A percentile compares a stretch with the other conserved stretches of the same genome.
phyloP scores from a whole-genome alignment of 345 rosid genomes.

The Eucalyptus albens region DNA sequence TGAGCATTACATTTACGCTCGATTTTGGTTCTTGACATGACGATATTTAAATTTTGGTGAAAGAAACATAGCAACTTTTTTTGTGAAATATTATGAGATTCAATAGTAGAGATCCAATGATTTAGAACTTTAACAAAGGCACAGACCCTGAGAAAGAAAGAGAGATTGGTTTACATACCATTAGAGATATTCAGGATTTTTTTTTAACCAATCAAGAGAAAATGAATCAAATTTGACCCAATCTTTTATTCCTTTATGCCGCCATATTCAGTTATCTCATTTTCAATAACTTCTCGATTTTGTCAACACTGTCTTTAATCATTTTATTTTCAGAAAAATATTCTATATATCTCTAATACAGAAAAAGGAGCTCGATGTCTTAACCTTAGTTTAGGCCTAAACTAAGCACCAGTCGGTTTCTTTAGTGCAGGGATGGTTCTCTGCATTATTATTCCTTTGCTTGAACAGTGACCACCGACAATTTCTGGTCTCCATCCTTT shows the following conservation, averaged over 20 bases:
- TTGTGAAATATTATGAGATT: no score
- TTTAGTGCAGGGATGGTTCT: background rate
- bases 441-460: background rate
- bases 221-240: no score
- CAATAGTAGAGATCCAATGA: background rate
- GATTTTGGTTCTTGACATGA: no score
- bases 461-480: background rate
- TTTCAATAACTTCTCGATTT: no score
- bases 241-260: no score
- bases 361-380: rapidly evolving
- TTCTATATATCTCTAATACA: no score
- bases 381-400: background rate
- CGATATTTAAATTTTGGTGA: no score
- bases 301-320: rapidly evolving
- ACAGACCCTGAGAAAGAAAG: rapidly evolving
- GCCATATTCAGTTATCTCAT: no score
- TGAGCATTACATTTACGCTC: no score
- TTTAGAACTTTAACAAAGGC: no score
- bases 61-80: background rate
- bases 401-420: background rate
- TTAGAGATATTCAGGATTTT: no score
- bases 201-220: background rate
- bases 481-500: background rate
- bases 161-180: rapidly evolving
- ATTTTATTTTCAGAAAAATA: rapidly evolving